A percentile compares a stretch with the other conserved stretches of the same genome.
Evolutionary conservation across 805 yeast species (phyloP).

Genomic region (Ogataea trehalophila): DNA sequence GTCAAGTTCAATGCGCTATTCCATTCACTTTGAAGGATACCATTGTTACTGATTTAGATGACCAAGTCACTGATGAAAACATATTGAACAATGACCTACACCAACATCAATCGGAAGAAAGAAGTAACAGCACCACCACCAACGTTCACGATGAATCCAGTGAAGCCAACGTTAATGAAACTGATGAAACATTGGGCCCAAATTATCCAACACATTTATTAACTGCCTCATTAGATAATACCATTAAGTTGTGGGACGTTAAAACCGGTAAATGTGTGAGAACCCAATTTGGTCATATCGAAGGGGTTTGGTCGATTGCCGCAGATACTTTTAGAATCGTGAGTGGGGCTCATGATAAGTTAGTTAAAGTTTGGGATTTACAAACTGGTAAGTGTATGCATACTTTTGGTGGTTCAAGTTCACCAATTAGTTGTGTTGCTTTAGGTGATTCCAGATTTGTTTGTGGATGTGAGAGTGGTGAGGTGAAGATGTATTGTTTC

Average conservation of each 20-base stretch:
- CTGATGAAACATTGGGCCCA: slow-evolving; percentile 6
- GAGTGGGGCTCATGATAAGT: slow-evolving; percentile 90
- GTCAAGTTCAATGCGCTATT: slow-evolving; percentile 88
- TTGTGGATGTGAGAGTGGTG: slow-evolving; percentile 86
- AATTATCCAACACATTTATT: slow-evolving; percentile 76
- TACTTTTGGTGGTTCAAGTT: slow-evolving; percentile 72
- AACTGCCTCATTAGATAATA: slow-evolving; percentile 86
- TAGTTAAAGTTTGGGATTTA: slow-evolving; percentile 91
- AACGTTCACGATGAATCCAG: slow-evolving; percentile 18
- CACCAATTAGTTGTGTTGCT: slow-evolving; percentile 67
- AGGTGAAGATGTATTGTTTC: slow-evolving; percentile 78
- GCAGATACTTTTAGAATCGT: slow-evolving; percentile 94
- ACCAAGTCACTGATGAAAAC: slow-evolving; percentile 13
- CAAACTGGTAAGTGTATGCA: slow-evolving; percentile 93
- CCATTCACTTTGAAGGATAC: slow-evolving; percentile 73
- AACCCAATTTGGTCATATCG: slow-evolving; percentile 96
- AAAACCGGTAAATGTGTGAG: slow-evolving; percentile 81
- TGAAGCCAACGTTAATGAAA: slow-evolving; percentile 3
- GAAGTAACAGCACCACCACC: not conserved
- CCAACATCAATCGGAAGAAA: slow-evolving; percentile 22
- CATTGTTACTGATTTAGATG: slow-evolving; percentile 32
- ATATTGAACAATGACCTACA: not conserved
- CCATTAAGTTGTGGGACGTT: slow-evolving; percentile 90
- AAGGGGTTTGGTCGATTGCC: slow-evolving; percentile 96
- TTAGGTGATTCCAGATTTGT: slow-evolving; percentile 86